Base-by-base conservation (phyloP, 139 green algal species). In the Zygnema circumcarinatum region DNA sequence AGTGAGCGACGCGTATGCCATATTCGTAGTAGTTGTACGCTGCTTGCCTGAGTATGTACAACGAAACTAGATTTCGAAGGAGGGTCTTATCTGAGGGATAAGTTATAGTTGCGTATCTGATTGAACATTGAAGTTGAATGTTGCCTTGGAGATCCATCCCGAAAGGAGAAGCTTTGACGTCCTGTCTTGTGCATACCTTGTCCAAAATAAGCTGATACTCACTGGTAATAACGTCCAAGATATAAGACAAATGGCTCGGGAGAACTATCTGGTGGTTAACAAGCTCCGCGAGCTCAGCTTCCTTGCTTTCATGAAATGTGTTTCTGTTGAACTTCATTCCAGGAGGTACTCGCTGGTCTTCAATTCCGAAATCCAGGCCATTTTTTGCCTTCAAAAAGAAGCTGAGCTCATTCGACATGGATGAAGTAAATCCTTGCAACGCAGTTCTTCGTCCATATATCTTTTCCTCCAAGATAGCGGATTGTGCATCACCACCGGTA, bases 11-110 rank as follows among this genome's bases (percentile, higher is more conserved):
- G 7, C 36, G 3, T 78, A 78, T 78, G 7, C 69, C 69, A 20
- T 78, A 78, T 41, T 78, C 69, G 16, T 78, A 78, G 11, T 16
- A 39, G 16, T 78, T 78, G 16, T 78, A 78, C 3, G 69, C 69
- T 20, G 69, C 16, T 78, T 78, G 69, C 16, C 69, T 78, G 35
- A 78, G 36, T 3, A 78, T 20, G 16, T 78, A 78, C 35, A 78
- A 41, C 7, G 11, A 52, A 25, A 20, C 35, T 52, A 78, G 69
- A n/a, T 78, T 78, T 38, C 69, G 35, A 78, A 78, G 69, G 16
- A 78, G 69, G 11, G 35, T 25, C 16, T 20, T 39, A 78, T 41
- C 35, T 25, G 11, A 16, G 16, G 36, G 69, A 16, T 78, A 25
- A 11, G 35, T 11, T 41, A n/a, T 7, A 41, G 36, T 16, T 78